Evolutionary conservation across 2,329 filamentous ascomycete genomes (phyloP), one percentile per base, ranked within the genome.

Genomic region (Madurella mycetomatis): DNA sequence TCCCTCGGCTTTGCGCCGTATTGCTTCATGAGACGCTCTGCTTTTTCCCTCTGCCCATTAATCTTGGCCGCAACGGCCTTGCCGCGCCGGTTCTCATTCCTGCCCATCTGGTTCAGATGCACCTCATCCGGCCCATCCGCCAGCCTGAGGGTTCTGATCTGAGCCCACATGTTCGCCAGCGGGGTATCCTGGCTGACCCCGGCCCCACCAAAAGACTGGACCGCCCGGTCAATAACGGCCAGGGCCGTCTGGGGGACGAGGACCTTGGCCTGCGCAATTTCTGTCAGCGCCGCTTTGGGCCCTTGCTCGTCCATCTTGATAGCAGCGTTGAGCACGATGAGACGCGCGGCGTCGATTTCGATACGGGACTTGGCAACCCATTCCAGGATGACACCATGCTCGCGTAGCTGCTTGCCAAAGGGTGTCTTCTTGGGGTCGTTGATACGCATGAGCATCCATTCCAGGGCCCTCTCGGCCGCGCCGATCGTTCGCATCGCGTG

Each of bases 41-140:
- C 81, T 75, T 80, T 85, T 65, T 77, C 72, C 69, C 76, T 79
- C 75, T 92, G 88, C 67, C 73, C 76, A 62, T 78, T 72, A 54
- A 91, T 84, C 67, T 80, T 80, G 57, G 78, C 75, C 42, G 85
- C 76, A 45, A 85, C 79, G 62, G 79, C 81, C 60, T 73, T 68
- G 53, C 83, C 85, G 60, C 82, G 80, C 71, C 81, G 87, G 70
- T 90, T 92, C 79, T 94, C 89, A 63, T 90, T 90, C 63, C 80
- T 78, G 15, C 88, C 89, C 76, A 94, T 77, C 74, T 94, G 89
- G 69, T 89, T 77, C 61, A 92, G 73, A 71, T 95, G 94, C 57
- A 97, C 94, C 82, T 99, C 94, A 73, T 99, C 94, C 0, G 94
- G 94, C 0, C 94, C 94, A 72, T 99, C 94, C 0, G 90, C 91